Base-by-base conservation (phyloP, 2,329 filamentous ascomycete species). In the Penicillium brevicompactum region DNA sequence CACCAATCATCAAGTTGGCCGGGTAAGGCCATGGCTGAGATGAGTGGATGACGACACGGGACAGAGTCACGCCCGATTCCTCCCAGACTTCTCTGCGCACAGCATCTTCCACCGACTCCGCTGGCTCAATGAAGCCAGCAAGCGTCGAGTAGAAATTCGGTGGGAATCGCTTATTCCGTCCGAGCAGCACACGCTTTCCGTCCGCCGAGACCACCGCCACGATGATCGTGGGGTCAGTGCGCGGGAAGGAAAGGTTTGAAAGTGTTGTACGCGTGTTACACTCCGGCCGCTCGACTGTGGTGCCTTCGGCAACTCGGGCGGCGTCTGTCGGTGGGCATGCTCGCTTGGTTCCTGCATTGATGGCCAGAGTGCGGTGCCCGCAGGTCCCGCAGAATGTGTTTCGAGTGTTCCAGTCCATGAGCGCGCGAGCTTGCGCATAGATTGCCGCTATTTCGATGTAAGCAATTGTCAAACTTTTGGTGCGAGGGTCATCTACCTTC, bases 221-320 rank as follows among this genome's bases (percentile, higher is more conserved):
- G 76, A 99, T 99, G 72, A 97, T 92, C 27, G 91, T 96, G 1
- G 92, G 92, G 67, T 97, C 92, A 2, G 93, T 97, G 48, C 92
- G 86, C 2, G 93, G 93, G 80, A 97, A 97, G 68, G 84, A 88
- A 50, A 97, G 82, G 75, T 99, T 99, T 31, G 92, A 96, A 44
- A 99, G 78, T 24, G 91, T 92, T 38, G 86, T 88, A 51, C 94
- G 85, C 0, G 92, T 95, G 7, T 85, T 87, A 74, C 94, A 99
- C 16, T 88, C 82, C 1, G 82, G 82, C 8, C 91, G 86, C 45
- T 72, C 69, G 5, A 59, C 62, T 3, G 67, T 60, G 41, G 70
- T 68, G 6, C 70, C 72, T 24, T 71, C 57, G 0, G 61, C 61
- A 4, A 60, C 5, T 18, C 63, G 66, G 3, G 72, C 73, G n/a